Evolutionary conservation across 768 basidiomycete species (phyloP).

Genomic region (Boletus sp.): DNA sequence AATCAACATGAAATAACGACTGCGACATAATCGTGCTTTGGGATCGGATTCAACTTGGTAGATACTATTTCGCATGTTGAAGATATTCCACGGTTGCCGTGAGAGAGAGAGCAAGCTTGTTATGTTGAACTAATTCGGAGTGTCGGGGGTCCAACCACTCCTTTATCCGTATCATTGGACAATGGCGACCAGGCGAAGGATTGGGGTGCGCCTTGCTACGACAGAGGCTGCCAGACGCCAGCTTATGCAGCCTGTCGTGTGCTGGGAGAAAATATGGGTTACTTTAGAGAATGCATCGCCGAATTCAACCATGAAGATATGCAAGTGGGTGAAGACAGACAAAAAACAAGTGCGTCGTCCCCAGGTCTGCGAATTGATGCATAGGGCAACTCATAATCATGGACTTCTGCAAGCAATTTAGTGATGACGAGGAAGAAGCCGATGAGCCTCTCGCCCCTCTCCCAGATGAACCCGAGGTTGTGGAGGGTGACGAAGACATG

Average conservation of each 20-base stretch:
- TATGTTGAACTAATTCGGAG: not conserved
- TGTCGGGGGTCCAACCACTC: constrained; percentile 18
- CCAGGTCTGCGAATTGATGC: not conserved
- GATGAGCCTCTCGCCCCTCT: constrained; percentile 81
- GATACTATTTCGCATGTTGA: not conserved
- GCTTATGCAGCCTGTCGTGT: constrained; percentile 86
- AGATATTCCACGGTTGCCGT: not conserved
- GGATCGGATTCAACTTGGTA: not conserved
- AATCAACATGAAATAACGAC: constrained; percentile 25
- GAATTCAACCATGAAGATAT: constrained; percentile 60
- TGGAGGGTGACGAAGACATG: constrained; percentile 72
- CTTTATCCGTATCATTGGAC: not conserved
- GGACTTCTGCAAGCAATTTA: constrained; percentile 63
- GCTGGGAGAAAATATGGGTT: constrained; percentile 80
- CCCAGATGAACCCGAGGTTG: constrained; percentile 72
- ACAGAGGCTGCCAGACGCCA: constrained; percentile 80
- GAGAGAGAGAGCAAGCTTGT: not conserved
- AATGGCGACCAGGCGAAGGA: constrained; percentile 74
- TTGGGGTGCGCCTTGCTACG: constrained; percentile 71
- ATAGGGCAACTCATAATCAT: not conserved
- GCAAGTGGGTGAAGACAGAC: constrained; percentile 79
- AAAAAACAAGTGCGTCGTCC: constrained; percentile 61
- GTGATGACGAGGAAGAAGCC: constrained; percentile 76
- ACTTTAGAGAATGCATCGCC: constrained; percentile 52
- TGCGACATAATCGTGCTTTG: not conserved